Base-by-base conservation (phyloP, 2,329 filamentous ascomycete species). In the Alternaria atra region DNA sequence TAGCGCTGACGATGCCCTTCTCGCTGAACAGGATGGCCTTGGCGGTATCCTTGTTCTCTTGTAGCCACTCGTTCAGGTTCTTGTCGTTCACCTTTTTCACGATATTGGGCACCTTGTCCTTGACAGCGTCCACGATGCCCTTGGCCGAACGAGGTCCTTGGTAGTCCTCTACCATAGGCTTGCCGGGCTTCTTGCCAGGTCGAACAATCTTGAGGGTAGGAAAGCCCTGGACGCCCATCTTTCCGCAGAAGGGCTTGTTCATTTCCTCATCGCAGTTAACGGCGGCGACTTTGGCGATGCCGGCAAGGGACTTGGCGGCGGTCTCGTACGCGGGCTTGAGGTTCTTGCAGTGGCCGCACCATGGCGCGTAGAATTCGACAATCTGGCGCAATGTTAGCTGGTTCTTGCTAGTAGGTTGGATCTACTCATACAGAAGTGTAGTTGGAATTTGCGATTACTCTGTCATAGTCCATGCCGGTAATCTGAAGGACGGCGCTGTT, bases 261-360 rank as follows among this genome's bases (percentile, higher is more conserved):
- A 84, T 82, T 55, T 97, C 94, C 32, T 97, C 93, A 74, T 99
- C 94, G 80, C 95, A 99, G 80, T 99, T 91, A 66, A 99, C 85
- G 56, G 96, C 95, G 48, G 93, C 95, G 42, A 99, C 94, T 73
- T 97, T 96, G 72, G 93, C 95, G 13, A 98, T 86, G 13, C 95
- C 95, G n/a, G 91, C 87, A 60, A 99, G 90, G 72, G 89, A 93
- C 73, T 90, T 91, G 70, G 95, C 95, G 2, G 90, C 94, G 80
- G 97, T 97, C 80, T 98, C 94, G 81, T 95, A 99, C 44, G 92
- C 92, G 3, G 94, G 94, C 82, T 97, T 94, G 73, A 99, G 90
- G 81, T 91, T 97, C 81, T 97, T 87, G 83, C 95, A 99, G 82
- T 98, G 95, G 42, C 94, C 95, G 74, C 95, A 98, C 94, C 94